Base-by-base conservation (phyloP, 148 eudicot genomes). In the Cornus kousa region DNA sequence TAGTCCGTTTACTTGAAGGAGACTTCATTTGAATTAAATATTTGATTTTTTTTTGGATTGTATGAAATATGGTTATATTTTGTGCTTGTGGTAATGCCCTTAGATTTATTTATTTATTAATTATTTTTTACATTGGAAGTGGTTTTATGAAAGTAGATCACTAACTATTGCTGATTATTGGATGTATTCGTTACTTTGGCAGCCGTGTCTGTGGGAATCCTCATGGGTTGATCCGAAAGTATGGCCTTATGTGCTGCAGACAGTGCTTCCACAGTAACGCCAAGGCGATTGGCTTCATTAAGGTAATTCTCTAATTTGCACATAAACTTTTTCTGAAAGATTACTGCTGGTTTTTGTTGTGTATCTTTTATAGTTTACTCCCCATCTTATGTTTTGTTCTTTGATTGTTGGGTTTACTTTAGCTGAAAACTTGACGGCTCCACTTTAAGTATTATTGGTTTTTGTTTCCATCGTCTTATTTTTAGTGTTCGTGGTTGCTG, bases 181-280 rank as follows among this genome's bases (percentile, higher is more conserved):
- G 53, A 48, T 4, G 16, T 19, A 28, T 39, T 19, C 67, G 13
- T 8, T 67, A 19, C 31, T 60, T 74, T 48, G 79, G 75, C 85
- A 88, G 90, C 73, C 88, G 90, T 2, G 90, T 87, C 28, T 87
- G 88, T 66, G 90, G 90, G 39, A 87, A 87, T 35, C 82, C 90
- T 43, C 90, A 87, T 71, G 88, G 81, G 0, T 37, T 87, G 14
- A 87, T 87, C 43, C 84, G 90, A n/a, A 88, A 88, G 78, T 88
- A 88, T 31, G 90, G 88, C 43, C 82, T 88, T 57, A 88, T 86
- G 88, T 88, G 90, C 85, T 88, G 90, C 85, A 88, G 90, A 71
- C 90, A 87, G 59, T 87, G 90, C 82, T 87, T 87, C 83, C 88
- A 86, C 77, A 87, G 87, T 82, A 88, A 88, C 43, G 88, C 90